Base-by-base conservation (phyloP, 2,329 filamentous ascomycete genomes). In the Triangularia setosa region DNA sequence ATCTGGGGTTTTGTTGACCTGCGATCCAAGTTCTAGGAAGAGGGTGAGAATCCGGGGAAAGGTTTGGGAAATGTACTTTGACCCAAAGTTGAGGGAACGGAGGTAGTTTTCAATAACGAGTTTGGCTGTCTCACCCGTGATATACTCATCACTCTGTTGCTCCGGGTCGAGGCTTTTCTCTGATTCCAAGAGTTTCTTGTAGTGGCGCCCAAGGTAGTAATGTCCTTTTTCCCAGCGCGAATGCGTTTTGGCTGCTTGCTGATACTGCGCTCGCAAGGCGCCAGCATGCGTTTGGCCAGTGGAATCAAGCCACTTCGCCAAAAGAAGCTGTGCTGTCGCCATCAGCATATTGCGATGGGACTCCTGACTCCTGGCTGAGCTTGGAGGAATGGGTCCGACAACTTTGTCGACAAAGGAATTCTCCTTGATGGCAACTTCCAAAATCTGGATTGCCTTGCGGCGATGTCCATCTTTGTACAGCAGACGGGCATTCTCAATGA, bases 1-100 rank as follows among this genome's bases (percentile, higher is more conserved):
- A 58, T 85, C 82, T 0, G 84, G 83, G 4, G 83, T 77, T 70
- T 87, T 86, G 72, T 90, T 85, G 35, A 92, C 82, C 65, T 91
- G 87, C 40, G 90, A 89, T 5, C 92, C 94, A 67, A 99, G 84
- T 71, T 97, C 94, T 40, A 99, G 82, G 94, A 96, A 99, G 2
- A 99, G 81, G 0, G 95, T 99, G 48, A 99, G 79, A 55, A 97
- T 84, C 67, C 96, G 91, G 0, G 95, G 96, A 33, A 99, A 81
- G 0, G 93, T 97, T 76, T 98, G 93, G 72, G 97, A 96, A 53
- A 97, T 86, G 76, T 98, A 97, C 77, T 98, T 99, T 56, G 92
- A 95, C 30, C 95, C 95, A 69, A 89, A 94, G 27, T 88, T 87
- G 54, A 97, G 84, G 2, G 93, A 96, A 27, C 94, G 87, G 54